Conservation (phyloP, 192 early-diverging fungal genomes). For the Gigaspora rosea region DNA sequence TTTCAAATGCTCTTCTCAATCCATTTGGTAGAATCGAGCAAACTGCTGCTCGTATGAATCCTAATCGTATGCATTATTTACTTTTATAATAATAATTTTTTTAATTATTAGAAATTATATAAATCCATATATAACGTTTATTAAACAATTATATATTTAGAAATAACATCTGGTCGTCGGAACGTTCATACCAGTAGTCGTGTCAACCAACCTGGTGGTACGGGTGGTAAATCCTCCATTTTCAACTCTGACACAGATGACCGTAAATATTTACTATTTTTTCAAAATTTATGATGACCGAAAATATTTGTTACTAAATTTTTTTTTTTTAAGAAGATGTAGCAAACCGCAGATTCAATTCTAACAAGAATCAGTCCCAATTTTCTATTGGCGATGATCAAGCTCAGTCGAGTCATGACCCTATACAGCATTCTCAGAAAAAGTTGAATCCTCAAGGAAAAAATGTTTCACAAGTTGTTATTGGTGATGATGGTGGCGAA, state of each 20-base stretch:
- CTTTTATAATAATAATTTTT: too few relatives aligned
- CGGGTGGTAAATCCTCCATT: slow-evolving; percentile 29
- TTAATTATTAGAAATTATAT: too few relatives aligned
- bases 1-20: slow-evolving; percentile 39
- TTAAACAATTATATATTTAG: neutral
- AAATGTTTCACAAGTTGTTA: neutral
- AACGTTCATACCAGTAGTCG: slow-evolving; percentile 27
- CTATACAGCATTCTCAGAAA: neutral
- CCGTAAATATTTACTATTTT: neutral
- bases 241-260: neutral
- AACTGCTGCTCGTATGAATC: slow-evolving; percentile 23
- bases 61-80: neutral
- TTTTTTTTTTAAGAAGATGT: neutral
- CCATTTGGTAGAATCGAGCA: slow-evolving; percentile 38
- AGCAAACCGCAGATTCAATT: neutral
- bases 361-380: slow-evolving; percentile 28
- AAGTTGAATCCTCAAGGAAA: neutral
- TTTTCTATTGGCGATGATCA: slow-evolving; percentile 24
- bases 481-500: neutral
- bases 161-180: slow-evolving; percentile 2
- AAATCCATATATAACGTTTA: too few relatives aligned
- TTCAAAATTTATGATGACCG: neutral
- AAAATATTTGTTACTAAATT: neutral
- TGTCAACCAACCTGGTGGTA: slow-evolving; percentile 33
- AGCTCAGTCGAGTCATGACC: neutral